Conservation (phyloP, 495 filamentous ascomycete genomes). For the Tuber indicum region DNA sequence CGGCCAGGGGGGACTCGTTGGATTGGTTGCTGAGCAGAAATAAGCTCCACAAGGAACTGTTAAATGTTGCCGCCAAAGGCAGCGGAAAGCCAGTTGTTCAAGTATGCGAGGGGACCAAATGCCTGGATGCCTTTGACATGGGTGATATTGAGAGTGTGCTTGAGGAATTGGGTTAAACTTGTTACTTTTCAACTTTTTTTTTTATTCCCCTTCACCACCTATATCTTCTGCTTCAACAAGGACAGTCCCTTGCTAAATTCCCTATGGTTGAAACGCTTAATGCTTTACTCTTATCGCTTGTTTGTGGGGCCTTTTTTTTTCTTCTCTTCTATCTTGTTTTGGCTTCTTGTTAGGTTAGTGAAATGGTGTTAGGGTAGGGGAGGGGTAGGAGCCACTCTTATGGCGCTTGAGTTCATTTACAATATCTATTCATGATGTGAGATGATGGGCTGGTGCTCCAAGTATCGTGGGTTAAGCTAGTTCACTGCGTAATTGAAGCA, state of each 20-base stretch:
- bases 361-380: background rate
- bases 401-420: background rate
- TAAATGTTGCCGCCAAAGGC: constrained; percentile 12
- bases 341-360: background rate
- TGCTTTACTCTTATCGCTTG: background rate
- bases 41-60: constrained; percentile 16
- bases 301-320: background rate
- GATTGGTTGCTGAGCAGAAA: constrained; percentile 43
- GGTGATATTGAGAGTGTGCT: constrained; percentile 39
- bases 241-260: background rate
- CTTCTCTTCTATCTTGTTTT: background rate
- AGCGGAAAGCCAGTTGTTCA: constrained; percentile 36
- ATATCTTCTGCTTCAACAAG: background rate
- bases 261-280: background rate
- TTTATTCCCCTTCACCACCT: background rate
- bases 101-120: constrained; percentile 40
- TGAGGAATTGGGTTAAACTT: constrained; percentile 37
- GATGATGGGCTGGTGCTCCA: background rate
- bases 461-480: background rate
- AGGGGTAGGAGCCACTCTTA: background rate
- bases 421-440: background rate
- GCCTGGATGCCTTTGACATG: constrained; percentile 42
- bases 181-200: background rate
- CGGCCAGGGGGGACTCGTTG: constrained; percentile 45
- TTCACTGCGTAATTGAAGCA: background rate